phyloP scores from a whole-genome alignment of 345 rosid genomes.

The Populus alba region DNA sequence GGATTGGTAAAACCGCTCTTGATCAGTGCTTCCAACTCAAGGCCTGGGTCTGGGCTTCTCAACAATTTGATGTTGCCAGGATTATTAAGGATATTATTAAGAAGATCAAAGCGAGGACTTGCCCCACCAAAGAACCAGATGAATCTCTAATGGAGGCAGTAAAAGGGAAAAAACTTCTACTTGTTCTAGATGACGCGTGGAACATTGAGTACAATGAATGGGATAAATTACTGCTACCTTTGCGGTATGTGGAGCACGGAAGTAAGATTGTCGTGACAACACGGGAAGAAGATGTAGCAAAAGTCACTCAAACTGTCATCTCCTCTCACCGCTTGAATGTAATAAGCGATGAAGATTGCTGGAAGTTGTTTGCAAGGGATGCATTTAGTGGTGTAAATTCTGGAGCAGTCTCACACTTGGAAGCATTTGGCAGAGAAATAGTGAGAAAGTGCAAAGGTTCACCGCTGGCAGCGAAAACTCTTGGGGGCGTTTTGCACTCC shows the following conservation, averaged over 20 bases:
- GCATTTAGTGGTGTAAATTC: constrained; percentile 1
- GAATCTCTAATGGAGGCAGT: not conserved
- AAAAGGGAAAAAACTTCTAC: not conserved
- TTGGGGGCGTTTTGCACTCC: constrained; percentile 5
- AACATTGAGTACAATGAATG: not conserved
- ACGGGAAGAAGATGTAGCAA: not conserved
- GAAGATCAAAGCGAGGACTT: not conserved
- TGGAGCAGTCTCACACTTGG: not conserved
- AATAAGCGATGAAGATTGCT: constrained; percentile 5
- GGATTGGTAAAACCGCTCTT: constrained; percentile 25
- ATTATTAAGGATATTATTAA: not conserved
- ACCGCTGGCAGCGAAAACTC: constrained; percentile 11
- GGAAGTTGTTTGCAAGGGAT: constrained; percentile 10
- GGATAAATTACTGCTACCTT: not conserved
- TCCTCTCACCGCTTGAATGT: not conserved
- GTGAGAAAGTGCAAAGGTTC: constrained; percentile 2
- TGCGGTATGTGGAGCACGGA: not conserved
- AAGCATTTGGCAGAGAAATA: constrained; percentile 15
- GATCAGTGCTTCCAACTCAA: no score
- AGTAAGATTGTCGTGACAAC: constrained; percentile 9
- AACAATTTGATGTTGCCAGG: no score
- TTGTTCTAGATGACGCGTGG: constrained; percentile 21
- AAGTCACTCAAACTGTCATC: not conserved
- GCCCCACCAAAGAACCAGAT: not conserved
- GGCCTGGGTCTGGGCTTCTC: no score